These are phyloP conservation scores for Suhomyces guaymorum DNA, from an alignment of 1,139 yeast species.

Conservation along the genomic window DNA sequence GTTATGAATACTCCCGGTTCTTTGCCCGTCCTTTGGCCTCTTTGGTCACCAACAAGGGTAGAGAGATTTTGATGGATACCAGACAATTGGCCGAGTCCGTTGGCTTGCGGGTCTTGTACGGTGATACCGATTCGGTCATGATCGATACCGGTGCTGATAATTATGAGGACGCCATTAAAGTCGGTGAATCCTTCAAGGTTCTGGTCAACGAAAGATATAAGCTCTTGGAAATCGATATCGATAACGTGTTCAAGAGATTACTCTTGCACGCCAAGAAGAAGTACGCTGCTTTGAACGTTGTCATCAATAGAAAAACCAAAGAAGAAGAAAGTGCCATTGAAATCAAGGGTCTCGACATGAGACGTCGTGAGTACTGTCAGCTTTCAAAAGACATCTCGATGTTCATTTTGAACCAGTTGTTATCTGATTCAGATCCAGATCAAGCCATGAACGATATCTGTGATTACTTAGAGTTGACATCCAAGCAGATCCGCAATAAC, in stretches of 20 bases:
- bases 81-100: conserved; percentile 87
- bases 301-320: conserved; percentile 49
- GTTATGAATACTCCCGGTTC: conserved; percentile 87
- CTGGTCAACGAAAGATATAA: conserved; percentile 87
- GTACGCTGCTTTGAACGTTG: conserved; percentile 84
- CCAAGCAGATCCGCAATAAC: conserved; percentile 57
- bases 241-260: conserved; percentile 84
- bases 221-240: conserved; percentile 90
- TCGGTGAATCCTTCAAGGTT: conserved; percentile 82
- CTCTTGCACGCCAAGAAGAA: conserved; percentile 95
- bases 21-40: conserved; percentile 96
- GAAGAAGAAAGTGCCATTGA: conserved; percentile 62
- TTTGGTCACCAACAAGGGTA: conserved; percentile 92
- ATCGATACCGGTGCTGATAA: conserved; percentile 82
- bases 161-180: conserved; percentile 71
- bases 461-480: conserved; percentile 65
- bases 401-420: conserved; percentile 67
- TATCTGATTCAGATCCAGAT: conserved; percentile 78
- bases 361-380: conserved; percentile 94
- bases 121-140: conserved; percentile 99
- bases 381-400: conserved; percentile 86
- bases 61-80: conserved; percentile 93
- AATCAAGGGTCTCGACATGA: conserved; percentile 96
- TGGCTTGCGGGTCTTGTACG: conserved; percentile 86
- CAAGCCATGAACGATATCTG: conserved; percentile 73